A percentile compares a stretch with the other conserved stretches of the same genome.
Conservation (phyloP, 2,329 filamentous ascomycete genomes). For the Monosporascus sp. region DNA sequence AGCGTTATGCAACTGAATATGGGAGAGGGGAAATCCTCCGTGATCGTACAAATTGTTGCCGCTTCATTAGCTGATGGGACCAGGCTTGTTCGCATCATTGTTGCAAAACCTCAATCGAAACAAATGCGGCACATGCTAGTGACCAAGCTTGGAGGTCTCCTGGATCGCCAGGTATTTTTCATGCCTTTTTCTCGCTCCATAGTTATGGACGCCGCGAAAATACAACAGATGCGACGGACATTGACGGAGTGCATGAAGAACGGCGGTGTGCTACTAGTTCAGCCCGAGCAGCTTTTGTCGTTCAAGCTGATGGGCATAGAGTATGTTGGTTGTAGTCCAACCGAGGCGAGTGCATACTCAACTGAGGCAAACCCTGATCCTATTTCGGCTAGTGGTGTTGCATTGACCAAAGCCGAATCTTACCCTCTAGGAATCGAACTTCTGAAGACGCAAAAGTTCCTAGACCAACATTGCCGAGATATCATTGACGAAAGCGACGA, state of each 20-base stretch:
- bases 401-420: slow-evolving; percentile 18
- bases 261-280: slow-evolving; percentile 54
- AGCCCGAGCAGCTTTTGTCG: slow-evolving; percentile 61
- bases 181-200: slow-evolving; percentile 55
- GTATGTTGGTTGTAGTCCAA: slow-evolving; percentile 8
- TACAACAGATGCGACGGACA: slow-evolving; percentile 30
- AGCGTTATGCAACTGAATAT: slow-evolving; percentile 63
- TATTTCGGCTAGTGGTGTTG: slow-evolving; percentile 19
- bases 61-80: slow-evolving; percentile 45
- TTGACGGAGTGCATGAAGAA: slow-evolving; percentile 41
- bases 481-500: slow-evolving; percentile 64
- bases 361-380: slow-evolving; percentile 9
- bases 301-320: slow-evolving; percentile 60
- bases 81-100: slow-evolving; percentile 52
- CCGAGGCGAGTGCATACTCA: background rate
- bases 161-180: slow-evolving; percentile 49
- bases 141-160: slow-evolving; percentile 49
- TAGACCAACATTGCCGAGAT: slow-evolving; percentile 43
- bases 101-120: slow-evolving; percentile 54
- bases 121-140: slow-evolving; percentile 57
- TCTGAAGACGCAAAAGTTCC: slow-evolving; percentile 37
- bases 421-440: slow-evolving; percentile 18
- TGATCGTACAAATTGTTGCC: slow-evolving; percentile 63
- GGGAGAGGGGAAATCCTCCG: slow-evolving; percentile 66
- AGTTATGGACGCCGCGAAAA: slow-evolving; percentile 25